Evolutionary conservation across 108 stramenopile genomes (phyloP).

Genomic region (Stephanodiscus triporus): DNA sequence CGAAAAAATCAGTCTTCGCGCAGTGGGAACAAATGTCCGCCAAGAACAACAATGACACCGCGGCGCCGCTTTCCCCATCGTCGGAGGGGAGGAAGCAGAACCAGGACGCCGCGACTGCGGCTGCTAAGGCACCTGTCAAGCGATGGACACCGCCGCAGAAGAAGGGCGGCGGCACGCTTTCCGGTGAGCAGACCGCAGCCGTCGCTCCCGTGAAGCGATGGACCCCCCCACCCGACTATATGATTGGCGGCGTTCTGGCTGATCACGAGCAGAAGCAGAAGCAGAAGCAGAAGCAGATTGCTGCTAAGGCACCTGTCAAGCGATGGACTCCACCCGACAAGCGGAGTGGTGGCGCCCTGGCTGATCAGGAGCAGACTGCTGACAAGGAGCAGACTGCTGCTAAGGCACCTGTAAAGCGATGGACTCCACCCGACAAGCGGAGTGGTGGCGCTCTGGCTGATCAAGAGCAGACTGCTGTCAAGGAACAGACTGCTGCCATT

Average conservation of each 20-base stretch:
- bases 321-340: no score
- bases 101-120: no score
- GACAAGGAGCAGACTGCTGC: no score
- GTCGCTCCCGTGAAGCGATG: not conserved
- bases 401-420: no score
- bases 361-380: no score
- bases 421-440: no score
- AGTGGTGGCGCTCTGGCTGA: no score
- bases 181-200: no score
- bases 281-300: not conserved
- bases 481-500: not conserved
- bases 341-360: no score
- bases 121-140: not conserved
- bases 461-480: no score
- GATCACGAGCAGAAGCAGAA: not conserved
- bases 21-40: constrained; percentile 2
- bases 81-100: no score
- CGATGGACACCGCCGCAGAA: not conserved
- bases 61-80: not conserved
- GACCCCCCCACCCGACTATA: not conserved
- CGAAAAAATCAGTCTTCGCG: not conserved
- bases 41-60: not conserved
- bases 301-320: no score
- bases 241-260: not conserved
- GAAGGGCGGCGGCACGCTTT: not conserved